These are phyloP conservation scores for Cercospora beticola DNA, from an alignment of 2,329 filamentous ascomycete species.

Conservation along the genomic window DNA sequence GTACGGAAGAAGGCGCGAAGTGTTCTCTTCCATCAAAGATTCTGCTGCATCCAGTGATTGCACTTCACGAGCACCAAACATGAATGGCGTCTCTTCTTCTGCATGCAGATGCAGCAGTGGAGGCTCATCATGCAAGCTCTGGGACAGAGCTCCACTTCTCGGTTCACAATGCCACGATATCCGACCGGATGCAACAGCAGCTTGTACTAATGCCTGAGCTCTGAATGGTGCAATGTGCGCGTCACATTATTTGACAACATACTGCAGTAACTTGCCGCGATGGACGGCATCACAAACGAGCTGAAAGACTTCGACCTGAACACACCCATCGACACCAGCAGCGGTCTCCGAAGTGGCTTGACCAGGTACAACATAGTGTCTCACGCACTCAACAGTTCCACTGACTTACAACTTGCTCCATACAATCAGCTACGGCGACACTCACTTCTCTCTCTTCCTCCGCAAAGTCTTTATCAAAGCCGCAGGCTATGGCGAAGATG, in stretches of 20 bases:
- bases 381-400: constrained; percentile 45
- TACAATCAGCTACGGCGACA: constrained; percentile 62
- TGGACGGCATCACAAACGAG: neutral
- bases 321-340: constrained; percentile 17
- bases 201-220: constrained; percentile 1
- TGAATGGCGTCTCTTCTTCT: too few relatives aligned
- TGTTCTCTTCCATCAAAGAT: neutral
- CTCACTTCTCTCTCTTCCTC: constrained; percentile 72
- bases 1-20: neutral
- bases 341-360: constrained; percentile 24
- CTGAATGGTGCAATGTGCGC: constrained; percentile 5
- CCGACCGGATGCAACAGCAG: neutral
- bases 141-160: constrained; percentile 5
- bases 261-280: neutral
- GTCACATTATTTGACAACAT: neutral
- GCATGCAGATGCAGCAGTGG: neutral
- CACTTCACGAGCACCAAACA: too few relatives aligned
- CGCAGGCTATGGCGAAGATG: constrained; percentile 70
- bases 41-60: too few relatives aligned
- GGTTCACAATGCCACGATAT: constrained; percentile 6
- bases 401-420: constrained; percentile 46
- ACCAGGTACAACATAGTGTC: constrained; percentile 13
- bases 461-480: constrained; percentile 78
- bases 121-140: neutral
- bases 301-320: constrained; percentile 25